Conservation (phyloP, 164 flowering plant genomes). For the Dillenia turbinata region DNA sequence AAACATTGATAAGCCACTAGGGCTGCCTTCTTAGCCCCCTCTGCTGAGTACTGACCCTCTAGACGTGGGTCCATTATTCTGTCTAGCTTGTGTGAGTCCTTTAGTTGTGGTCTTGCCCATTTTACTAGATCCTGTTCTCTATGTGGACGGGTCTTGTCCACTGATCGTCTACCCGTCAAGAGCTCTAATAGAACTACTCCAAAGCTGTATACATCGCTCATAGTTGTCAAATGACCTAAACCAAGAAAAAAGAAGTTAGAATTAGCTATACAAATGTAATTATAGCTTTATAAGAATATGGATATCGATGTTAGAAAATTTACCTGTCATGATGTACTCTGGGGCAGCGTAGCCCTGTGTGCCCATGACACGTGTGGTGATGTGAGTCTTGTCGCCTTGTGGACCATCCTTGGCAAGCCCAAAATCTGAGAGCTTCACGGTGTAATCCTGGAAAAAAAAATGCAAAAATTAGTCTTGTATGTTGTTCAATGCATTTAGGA, state of each 20-base stretch:
- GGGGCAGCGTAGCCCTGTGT: conserved; percentile 95
- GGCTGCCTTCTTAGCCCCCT: conserved; percentile 66
- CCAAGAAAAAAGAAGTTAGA: conserved; percentile 25
- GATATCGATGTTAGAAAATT: background rate
- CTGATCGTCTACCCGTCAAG: conserved; percentile 57
- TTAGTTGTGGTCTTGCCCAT: conserved; percentile 65
- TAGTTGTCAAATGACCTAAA: conserved; percentile 83
- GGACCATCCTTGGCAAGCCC: conserved; percentile 90
- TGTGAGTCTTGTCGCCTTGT: conserved; percentile 64
- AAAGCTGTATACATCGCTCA: conserved; percentile 83
- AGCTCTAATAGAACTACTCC: conserved; percentile 87
- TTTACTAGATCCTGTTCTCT: conserved; percentile 63
- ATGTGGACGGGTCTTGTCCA: conserved; percentile 54
- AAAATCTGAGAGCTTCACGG: conserved; percentile 81
- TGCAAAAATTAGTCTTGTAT: background rate
- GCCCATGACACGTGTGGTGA: conserved; percentile 81
- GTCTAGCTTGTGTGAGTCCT: conserved; percentile 49
- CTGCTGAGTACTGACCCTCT: conserved; percentile 68
- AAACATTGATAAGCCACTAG: conserved; percentile 71
- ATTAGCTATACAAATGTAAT: background rate
- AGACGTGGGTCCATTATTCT: conserved; percentile 66
- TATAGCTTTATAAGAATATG: background rate
- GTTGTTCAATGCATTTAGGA: background rate
- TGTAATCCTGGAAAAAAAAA: conserved; percentile 50
- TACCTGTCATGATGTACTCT: conserved; percentile 76